phyloP scores from a whole-genome alignment of 129 eudicot genomes.

The Pulicaria dysenterica region DNA sequence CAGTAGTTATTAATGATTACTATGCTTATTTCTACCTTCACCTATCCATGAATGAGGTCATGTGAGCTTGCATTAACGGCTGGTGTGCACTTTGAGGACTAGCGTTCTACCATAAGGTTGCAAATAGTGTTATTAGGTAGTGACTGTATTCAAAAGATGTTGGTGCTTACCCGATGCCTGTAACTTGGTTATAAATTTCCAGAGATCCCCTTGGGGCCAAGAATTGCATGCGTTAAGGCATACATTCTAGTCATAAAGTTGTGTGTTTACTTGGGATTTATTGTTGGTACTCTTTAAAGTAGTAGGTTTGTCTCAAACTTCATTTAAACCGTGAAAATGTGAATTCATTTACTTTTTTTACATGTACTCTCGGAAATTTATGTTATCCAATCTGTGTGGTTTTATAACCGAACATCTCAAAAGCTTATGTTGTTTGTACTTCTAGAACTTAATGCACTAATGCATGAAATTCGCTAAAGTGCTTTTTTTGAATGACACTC shows the following conservation, averaged over 20 bases:
- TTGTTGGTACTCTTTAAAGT: background rate
- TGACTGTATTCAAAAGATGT: background rate
- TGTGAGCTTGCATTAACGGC: constrained; percentile 6
- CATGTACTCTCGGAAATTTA: background rate
- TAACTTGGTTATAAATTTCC: background rate
- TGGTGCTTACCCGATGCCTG: background rate
- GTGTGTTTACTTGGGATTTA: constrained; percentile 8
- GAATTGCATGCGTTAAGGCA: background rate
- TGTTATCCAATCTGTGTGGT: background rate
- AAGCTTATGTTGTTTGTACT: background rate
- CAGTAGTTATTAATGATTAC: constrained; percentile 29
- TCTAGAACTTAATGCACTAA: constrained; percentile 2
- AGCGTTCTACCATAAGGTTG: background rate
- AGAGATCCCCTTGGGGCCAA: too few species aligned
- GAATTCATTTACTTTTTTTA: background rate
- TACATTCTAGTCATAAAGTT: background rate
- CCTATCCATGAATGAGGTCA: constrained; percentile 18
- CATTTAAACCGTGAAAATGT: background rate
- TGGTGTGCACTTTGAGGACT: constrained; percentile 8
- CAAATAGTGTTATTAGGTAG: constrained; percentile 6
- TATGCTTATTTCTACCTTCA: constrained; percentile 6
- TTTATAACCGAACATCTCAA: background rate
- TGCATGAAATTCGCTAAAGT: background rate
- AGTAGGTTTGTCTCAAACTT: background rate
- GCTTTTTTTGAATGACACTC: background rate